Conservation (phyloP, 2,329 filamentous ascomycete species). For the Aureobasidium leucospermi region DNA sequence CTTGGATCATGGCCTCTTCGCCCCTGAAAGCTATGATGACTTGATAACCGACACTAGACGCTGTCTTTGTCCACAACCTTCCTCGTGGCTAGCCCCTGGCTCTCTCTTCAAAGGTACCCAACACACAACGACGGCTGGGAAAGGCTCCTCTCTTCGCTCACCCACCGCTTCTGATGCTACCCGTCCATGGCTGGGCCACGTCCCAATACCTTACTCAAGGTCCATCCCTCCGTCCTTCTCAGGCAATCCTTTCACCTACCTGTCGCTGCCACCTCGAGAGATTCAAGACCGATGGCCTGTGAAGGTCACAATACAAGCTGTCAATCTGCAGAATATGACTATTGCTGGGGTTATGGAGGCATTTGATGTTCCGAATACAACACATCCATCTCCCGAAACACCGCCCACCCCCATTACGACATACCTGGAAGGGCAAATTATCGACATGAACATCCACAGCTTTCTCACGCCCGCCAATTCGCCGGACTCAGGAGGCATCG, state of each 20-base stretch:
- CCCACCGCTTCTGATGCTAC: slow-evolving; percentile 24
- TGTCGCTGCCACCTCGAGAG: not conserved
- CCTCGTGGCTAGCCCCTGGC: slow-evolving; percentile 56
- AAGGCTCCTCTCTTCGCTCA: slow-evolving; percentile 14
- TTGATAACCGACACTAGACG: slow-evolving; percentile 50
- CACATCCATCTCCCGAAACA: slow-evolving; percentile 14
- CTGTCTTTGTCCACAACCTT: slow-evolving; percentile 45
- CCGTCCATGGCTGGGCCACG: slow-evolving; percentile 33
- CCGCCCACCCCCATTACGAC: slow-evolving; percentile 51
- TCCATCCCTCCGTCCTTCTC: slow-evolving; percentile 20
- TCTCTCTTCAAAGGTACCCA: slow-evolving; percentile 56
- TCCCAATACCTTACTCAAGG: slow-evolving; percentile 14
- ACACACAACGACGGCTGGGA: slow-evolving; percentile 40
- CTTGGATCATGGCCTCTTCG: slow-evolving; percentile 47
- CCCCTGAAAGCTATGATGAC: slow-evolving; percentile 46
- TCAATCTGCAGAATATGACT: slow-evolving; percentile 55
- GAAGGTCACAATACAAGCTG: slow-evolving; percentile 56
- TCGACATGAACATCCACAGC: slow-evolving; percentile 48
- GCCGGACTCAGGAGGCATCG: slow-evolving; percentile 2
- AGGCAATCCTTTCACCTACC: not conserved
- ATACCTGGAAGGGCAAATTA: slow-evolving; percentile 62
- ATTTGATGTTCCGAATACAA: slow-evolving; percentile 54
- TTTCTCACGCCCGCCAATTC: slow-evolving; percentile 39
- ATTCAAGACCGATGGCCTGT: slow-evolving; percentile 58
- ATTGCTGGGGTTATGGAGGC: slow-evolving; percentile 63